These are phyloP conservation scores for Emmonsia crescens DNA, from an alignment of 2,329 filamentous ascomycete genomes.

Conservation along the genomic window DNA sequence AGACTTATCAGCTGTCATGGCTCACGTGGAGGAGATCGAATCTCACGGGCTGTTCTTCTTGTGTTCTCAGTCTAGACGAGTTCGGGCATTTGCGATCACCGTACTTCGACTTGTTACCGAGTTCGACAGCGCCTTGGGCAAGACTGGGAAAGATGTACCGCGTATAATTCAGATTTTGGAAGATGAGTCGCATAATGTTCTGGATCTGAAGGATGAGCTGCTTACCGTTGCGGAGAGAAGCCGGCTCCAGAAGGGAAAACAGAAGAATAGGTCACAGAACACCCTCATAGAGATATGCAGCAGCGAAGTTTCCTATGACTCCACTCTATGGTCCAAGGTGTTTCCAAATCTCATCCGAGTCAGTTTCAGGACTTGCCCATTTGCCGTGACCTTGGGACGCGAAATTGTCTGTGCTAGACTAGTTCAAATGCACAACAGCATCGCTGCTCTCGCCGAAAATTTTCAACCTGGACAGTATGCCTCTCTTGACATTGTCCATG, in stretches of 20 bases:
- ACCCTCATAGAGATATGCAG: slow-evolving; percentile 89
- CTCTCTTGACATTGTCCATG: slow-evolving; percentile 26
- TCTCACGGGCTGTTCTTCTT: slow-evolving; percentile 95
- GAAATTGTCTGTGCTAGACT: slow-evolving; percentile 89
- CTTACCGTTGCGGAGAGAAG: slow-evolving; percentile 80
- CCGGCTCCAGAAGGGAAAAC: slow-evolving; percentile 78
- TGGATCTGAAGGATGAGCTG: slow-evolving; percentile 84
- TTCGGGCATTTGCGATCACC: slow-evolving; percentile 82
- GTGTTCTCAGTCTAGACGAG: slow-evolving; percentile 85
- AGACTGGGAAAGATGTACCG: slow-evolving; percentile 64
- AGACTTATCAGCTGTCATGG: slow-evolving; percentile 78
- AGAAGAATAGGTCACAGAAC: slow-evolving; percentile 70
- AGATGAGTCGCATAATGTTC: slow-evolving; percentile 73
- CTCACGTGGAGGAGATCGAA: slow-evolving; percentile 92
- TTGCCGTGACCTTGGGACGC: slow-evolving; percentile 79
- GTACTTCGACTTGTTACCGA: slow-evolving; percentile 86
- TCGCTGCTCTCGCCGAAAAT: slow-evolving; percentile 65
- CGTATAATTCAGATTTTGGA: slow-evolving; percentile 88
- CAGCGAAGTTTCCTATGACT: slow-evolving; percentile 89
- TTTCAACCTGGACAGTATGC: slow-evolving; percentile 16
- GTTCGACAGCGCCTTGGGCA: slow-evolving; percentile 80
- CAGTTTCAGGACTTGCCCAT: slow-evolving; percentile 81
- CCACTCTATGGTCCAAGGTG: slow-evolving; percentile 93
- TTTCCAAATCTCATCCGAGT: slow-evolving; percentile 91
- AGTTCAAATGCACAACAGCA: slow-evolving; percentile 81